These are phyloP conservation scores for Trichoderma sp. DNA, from an alignment of 2,329 filamentous ascomycete species.

Conservation along the genomic window DNA sequence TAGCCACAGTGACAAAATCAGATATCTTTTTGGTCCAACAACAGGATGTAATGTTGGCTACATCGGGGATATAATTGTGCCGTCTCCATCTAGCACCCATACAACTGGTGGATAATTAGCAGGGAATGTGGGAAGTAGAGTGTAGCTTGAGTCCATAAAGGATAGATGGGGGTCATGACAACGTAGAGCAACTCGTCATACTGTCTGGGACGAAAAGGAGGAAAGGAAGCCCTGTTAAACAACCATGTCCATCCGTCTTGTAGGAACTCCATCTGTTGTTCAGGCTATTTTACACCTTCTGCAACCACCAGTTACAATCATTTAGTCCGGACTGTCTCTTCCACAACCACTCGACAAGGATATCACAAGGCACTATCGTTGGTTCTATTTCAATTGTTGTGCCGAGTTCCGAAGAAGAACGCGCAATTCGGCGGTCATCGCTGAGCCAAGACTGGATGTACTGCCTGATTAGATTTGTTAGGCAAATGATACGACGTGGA, in stretches of 20 bases:
- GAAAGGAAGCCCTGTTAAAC: not conserved
- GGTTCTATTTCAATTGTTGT: not conserved
- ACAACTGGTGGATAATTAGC: not conserved
- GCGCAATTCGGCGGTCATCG: not conserved
- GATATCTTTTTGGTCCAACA: not conserved
- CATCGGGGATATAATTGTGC: not conserved
- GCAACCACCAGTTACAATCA: not conserved
- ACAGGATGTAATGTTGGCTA: not conserved
- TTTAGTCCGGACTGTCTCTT: not conserved
- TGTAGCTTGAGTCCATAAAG: not conserved
- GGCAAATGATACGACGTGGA: not conserved
- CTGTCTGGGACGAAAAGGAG: not conserved
- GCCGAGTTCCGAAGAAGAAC: not conserved
- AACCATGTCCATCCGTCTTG: not conserved
- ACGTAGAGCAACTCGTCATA: not conserved
- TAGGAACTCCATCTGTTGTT: not conserved
- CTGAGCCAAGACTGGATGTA: not conserved
- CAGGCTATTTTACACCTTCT: not conserved
- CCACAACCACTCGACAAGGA: not conserved
- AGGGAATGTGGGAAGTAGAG: not conserved
- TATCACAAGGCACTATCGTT: not conserved
- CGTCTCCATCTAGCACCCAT: not conserved
- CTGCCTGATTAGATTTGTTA: not conserved
- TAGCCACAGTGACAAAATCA: not conserved
- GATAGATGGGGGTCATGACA: not conserved